Percentiles rank a stretch among this genome's conserved stretches.
These are phyloP conservation scores for Carex scoparia DNA, from an alignment of 176 grass and related monocot species.

Conservation along the genomic window DNA sequence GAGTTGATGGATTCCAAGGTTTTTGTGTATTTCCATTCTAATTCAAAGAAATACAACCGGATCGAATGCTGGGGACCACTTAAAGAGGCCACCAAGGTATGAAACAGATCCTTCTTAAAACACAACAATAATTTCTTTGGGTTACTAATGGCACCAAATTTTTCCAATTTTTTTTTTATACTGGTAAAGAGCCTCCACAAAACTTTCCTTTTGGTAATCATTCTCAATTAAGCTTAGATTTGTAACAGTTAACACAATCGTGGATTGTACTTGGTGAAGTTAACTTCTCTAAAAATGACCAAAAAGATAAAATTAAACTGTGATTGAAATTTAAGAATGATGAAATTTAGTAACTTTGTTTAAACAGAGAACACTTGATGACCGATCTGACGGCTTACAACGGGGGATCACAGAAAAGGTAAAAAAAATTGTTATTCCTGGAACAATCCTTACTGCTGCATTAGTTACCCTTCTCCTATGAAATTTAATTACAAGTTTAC, in stretches of 20 bases:
- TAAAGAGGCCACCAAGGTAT: slow-evolving; percentile 52
- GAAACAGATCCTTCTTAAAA: neutral
- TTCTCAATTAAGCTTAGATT: neutral
- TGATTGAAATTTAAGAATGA: neutral
- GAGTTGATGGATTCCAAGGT: slow-evolving; percentile 82
- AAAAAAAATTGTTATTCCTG: slow-evolving; percentile 35
- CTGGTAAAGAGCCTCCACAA: neutral
- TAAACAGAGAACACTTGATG: slow-evolving; percentile 48
- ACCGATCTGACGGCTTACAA: slow-evolving; percentile 30
- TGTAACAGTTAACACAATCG: neutral
- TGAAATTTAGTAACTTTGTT: neutral
- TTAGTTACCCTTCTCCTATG: slow-evolving; percentile 70
- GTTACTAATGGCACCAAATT: neutral
- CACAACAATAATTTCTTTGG: neutral
- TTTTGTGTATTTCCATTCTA: slow-evolving; percentile 87
- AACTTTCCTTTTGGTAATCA: neutral
- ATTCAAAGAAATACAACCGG: slow-evolving; percentile 62
- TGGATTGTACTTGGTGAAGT: neutral
- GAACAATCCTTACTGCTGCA: slow-evolving; percentile 66
- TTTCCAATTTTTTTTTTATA: neutral
- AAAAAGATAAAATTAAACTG: neutral
- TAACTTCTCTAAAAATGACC: neutral
- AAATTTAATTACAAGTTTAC: slow-evolving; percentile 1
- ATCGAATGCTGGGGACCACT: slow-evolving; percentile 89
- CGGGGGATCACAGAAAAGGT: slow-evolving; percentile 30